Evolutionary conservation across 805 yeast species (phyloP).

Genomic region (Wickerhamiella sergipiensis): DNA sequence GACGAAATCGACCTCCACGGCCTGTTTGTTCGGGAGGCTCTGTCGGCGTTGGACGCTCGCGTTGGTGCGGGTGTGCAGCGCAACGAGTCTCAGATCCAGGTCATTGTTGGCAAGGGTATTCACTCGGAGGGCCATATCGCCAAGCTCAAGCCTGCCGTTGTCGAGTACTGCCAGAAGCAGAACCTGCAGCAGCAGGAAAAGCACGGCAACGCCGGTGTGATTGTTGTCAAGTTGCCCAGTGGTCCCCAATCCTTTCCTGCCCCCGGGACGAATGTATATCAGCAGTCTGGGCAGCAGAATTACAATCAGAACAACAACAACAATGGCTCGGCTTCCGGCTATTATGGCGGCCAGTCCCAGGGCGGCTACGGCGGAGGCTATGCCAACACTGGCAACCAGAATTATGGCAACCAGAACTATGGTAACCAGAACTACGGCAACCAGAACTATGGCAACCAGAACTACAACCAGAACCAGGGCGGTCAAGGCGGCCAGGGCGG

Average conservation of each 20-base stretch:
- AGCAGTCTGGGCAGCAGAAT: slow-evolving; percentile 6
- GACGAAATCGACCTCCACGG: slow-evolving; percentile 94
- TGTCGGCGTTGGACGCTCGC: slow-evolving; percentile 58
- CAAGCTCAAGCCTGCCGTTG: slow-evolving; percentile 81
- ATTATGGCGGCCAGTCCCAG: slow-evolving; percentile 5
- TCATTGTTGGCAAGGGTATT: slow-evolving; percentile 86
- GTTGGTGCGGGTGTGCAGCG: slow-evolving; percentile 42
- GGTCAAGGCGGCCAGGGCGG: slow-evolving; percentile 12
- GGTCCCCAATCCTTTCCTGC: slow-evolving; percentile 13
- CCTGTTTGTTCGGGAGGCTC: slow-evolving; percentile 76
- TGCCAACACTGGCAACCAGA: neutral
- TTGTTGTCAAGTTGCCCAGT: slow-evolving; percentile 47
- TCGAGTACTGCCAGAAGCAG: slow-evolving; percentile 56
- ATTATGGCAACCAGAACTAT: slow-evolving; percentile 10
- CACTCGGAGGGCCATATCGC: slow-evolving; percentile 77
- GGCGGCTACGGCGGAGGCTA: neutral
- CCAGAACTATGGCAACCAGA: slow-evolving; percentile 19
- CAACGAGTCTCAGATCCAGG: slow-evolving; percentile 50
- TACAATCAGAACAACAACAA: slow-evolving; percentile 18
- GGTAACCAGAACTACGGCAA: slow-evolving; percentile 10
- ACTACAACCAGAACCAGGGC: slow-evolving; percentile 14
- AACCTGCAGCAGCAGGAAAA: slow-evolving; percentile 50
- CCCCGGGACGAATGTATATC: slow-evolving; percentile 17
- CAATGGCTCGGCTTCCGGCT: slow-evolving; percentile 22
- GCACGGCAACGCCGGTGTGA: slow-evolving; percentile 64